phyloP scores from a whole-genome alignment of 805 yeast species.

The Starmerella sirachaensis region DNA sequence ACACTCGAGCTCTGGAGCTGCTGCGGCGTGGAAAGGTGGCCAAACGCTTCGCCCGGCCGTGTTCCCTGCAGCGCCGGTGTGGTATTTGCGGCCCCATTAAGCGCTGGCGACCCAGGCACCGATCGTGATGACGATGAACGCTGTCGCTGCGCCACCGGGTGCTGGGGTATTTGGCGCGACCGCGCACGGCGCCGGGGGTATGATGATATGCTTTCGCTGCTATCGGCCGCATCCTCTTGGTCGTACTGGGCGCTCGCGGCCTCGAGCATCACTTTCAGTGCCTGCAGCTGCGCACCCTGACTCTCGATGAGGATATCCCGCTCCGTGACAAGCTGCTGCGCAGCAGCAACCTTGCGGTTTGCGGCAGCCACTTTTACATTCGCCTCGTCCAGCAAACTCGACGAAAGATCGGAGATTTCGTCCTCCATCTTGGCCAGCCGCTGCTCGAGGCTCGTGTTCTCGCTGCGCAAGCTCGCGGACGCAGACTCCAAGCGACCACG shows the following conservation, averaged over 20 bases:
- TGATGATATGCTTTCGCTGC: not conserved
- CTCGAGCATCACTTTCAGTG: constrained; percentile 47
- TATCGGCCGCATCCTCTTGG: constrained; percentile 1
- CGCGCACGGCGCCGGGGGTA: no score
- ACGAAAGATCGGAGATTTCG: constrained; percentile 43
- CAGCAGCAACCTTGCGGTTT: constrained; percentile 52
- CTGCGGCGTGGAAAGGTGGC: no score
- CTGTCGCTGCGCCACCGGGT: no score
- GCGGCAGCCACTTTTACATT: constrained; percentile 70
- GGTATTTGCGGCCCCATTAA: no score
- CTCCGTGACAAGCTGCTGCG: constrained; percentile 45
- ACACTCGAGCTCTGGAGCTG: no score
- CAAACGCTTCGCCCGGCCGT: no score
- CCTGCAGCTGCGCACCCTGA: constrained; percentile 48
- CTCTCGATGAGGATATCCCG: constrained; percentile 55
- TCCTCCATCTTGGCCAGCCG: constrained; percentile 38
- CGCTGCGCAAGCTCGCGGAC: constrained; percentile 5
- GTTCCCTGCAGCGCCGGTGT: no score
- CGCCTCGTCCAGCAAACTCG: constrained; percentile 39
- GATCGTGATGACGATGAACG: no score
- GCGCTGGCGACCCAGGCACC: no score
- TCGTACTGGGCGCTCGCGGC: constrained; percentile 25
- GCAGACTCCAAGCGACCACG: not conserved
- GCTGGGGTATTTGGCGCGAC: no score
- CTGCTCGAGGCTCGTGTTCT: constrained; percentile 14